These are phyloP conservation scores for Euphorbia celastroides DNA, from an alignment of 441 rosid genomes.

Conservation along the genomic window DNA sequence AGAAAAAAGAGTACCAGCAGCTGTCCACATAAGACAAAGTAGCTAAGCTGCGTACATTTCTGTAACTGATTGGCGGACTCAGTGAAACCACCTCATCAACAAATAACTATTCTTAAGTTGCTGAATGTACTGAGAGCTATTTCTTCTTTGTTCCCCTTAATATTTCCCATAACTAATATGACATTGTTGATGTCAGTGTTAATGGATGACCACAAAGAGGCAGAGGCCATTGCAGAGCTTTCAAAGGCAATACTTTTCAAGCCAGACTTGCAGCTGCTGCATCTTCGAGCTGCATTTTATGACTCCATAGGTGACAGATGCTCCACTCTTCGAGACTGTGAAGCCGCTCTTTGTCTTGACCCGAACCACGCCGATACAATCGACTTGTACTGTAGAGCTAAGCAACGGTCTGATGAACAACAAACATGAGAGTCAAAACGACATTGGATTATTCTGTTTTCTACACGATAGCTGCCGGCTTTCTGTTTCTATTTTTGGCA, in stretches of 20 bases:
- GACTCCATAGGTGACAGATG: slow-evolving; percentile 67
- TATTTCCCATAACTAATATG: slow-evolving; percentile 13
- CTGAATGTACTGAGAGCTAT: too few species aligned
- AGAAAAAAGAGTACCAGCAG: too few species aligned
- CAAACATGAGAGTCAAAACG: slow-evolving; percentile 26
- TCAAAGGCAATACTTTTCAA: slow-evolving; percentile 69
- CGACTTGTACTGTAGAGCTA: slow-evolving; percentile 56
- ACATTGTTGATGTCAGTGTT: slow-evolving; percentile 49
- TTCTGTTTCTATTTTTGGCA: slow-evolving; percentile 15
- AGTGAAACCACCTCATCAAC: too few species aligned
- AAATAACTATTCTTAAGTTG: too few species aligned
- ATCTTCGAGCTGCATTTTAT: slow-evolving; percentile 88
- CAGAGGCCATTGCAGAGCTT: slow-evolving; percentile 80
- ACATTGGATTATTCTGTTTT: slow-evolving; percentile 9
- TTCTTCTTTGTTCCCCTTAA: too few species aligned
- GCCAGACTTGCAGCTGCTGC: slow-evolving; percentile 89
- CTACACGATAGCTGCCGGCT: slow-evolving; percentile 23
- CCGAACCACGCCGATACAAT: slow-evolving; percentile 54
- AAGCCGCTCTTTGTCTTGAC: slow-evolving; percentile 93
- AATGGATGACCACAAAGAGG: slow-evolving; percentile 96
- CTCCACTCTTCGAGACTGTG: slow-evolving; percentile 69
- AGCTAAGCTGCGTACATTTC: too few species aligned
- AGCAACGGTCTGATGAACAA: slow-evolving; percentile 37
- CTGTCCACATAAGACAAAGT: too few species aligned
- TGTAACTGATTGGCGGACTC: too few species aligned